Percentiles rank a stretch among this genome's conserved stretches.
These are phyloP conservation scores for Pulveroboletus frians DNA, from an alignment of 768 basidiomycete species.

Conservation along the genomic window DNA sequence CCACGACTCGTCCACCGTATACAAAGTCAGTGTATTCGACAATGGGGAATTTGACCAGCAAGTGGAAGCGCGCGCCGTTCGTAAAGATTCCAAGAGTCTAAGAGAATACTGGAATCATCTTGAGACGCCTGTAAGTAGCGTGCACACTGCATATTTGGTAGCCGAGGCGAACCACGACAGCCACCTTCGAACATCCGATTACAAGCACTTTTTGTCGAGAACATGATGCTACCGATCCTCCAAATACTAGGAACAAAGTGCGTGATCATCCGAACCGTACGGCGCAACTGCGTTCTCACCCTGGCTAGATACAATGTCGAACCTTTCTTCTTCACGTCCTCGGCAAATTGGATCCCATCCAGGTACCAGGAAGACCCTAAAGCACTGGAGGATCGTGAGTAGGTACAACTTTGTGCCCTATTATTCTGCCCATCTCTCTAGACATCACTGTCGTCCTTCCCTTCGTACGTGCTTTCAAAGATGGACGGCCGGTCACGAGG, in stretches of 20 bases:
- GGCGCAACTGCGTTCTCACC: neutral
- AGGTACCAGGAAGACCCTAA: conserved; percentile 52
- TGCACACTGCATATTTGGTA: neutral
- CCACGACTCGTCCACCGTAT: conserved; percentile 12
- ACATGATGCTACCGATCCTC: conserved; percentile 45
- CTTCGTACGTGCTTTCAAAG: conserved; percentile 42
- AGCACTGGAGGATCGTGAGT: conserved; percentile 46
- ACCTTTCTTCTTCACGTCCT: conserved; percentile 62
- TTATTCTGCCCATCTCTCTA: conserved; percentile 21
- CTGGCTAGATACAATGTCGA: conserved; percentile 48
- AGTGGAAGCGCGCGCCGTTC: neutral
- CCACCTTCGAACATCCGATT: conserved; percentile 37
- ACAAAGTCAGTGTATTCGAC: conserved; percentile 20
- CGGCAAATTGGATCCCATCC: conserved; percentile 62
- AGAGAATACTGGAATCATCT: conserved; percentile 31
- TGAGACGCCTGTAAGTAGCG: conserved; percentile 31
- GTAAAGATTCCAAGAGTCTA: conserved; percentile 8
- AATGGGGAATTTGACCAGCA: conserved; percentile 15
- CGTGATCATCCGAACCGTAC: conserved; percentile 4
- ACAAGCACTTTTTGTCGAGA: conserved; percentile 49
- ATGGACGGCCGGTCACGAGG: conserved; percentile 21
- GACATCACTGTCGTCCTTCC: conserved; percentile 55
- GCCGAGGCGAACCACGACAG: conserved; percentile 7
- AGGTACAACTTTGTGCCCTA: conserved; percentile 20
- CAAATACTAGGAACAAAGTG: conserved; percentile 56